phyloP scores from a whole-genome alignment of 1,284 basidiomycete genomes.

The Volvariella surrecta region DNA sequence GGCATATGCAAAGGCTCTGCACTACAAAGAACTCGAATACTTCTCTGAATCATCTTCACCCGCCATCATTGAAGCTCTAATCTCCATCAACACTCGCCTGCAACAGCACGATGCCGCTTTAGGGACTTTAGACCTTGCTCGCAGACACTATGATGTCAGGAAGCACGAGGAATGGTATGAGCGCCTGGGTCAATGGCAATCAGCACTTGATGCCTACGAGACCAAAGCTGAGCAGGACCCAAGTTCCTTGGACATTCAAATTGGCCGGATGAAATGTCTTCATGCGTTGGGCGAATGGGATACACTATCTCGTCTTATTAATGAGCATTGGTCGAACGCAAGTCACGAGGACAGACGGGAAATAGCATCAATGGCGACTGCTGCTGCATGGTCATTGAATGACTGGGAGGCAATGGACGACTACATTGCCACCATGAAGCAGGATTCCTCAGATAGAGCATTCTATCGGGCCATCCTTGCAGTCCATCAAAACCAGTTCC shows the following conservation, averaged over 20 bases:
- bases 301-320: slow-evolving; percentile 79
- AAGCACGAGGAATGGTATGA: slow-evolving; percentile 98
- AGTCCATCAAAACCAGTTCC: slow-evolving; percentile 95
- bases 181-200: slow-evolving; percentile 93
- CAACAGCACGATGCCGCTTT: slow-evolving; percentile 97
- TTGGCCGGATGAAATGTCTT: slow-evolving; percentile 92
- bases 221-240: slow-evolving; percentile 68
- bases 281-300: slow-evolving; percentile 99
- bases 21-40: slow-evolving; percentile 99
- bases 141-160: slow-evolving; percentile 77
- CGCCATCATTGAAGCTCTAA: slow-evolving; percentile 89
- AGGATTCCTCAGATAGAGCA: slow-evolving; percentile 88
- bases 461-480: slow-evolving; percentile 96
- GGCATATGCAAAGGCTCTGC: slow-evolving; percentile 96
- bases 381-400: slow-evolving; percentile 93
- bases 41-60: slow-evolving; percentile 80
- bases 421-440: slow-evolving; percentile 91
- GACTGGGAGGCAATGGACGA: slow-evolving; percentile 99
- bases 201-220: slow-evolving; percentile 86
- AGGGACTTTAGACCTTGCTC: slow-evolving; percentile 86
- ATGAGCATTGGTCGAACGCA: slow-evolving; percentile 84
- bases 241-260: slow-evolving; percentile 63
- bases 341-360: slow-evolving; percentile 80
- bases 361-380: slow-evolving; percentile 95
- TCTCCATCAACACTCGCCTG: slow-evolving; percentile 95